phyloP scores from a whole-genome alignment of 805 yeast genomes.

The Lachancea sp. region DNA sequence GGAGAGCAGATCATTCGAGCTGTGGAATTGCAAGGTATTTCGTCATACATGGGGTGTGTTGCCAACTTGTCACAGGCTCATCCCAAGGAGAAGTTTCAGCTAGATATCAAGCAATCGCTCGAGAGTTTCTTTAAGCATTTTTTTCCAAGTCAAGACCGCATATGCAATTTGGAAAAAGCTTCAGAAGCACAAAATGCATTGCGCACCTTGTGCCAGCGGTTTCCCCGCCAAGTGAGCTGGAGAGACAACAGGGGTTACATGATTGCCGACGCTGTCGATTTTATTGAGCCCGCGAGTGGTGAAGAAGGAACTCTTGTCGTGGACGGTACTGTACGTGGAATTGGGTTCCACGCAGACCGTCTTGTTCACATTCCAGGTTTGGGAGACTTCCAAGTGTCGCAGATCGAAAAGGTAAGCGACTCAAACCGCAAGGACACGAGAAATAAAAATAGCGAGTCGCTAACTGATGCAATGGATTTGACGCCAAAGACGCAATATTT shows the following conservation, averaged over 20 bases:
- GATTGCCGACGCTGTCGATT: constrained; percentile 57
- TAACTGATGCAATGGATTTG: constrained; percentile 10
- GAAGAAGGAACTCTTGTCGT: constrained; percentile 40
- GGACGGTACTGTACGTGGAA: constrained; percentile 83
- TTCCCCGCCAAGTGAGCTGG: constrained; percentile 84
- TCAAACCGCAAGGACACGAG: constrained; percentile 24
- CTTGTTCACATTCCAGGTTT: constrained; percentile 79
- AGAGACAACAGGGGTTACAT: constrained; percentile 88
- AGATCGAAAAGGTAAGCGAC: constrained; percentile 46
- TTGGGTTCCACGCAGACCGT: constrained; percentile 71
- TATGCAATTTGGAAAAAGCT: constrained; percentile 60
- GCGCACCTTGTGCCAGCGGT: constrained; percentile 74
- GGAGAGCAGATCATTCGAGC: constrained; percentile 92
- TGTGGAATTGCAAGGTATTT: constrained; percentile 85
- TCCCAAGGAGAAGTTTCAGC: constrained; percentile 69
- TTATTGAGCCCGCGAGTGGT: constrained; percentile 29
- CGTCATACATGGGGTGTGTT: constrained; percentile 71
- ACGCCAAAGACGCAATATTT: constrained; percentile 25
- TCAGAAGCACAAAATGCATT: constrained; percentile 70
- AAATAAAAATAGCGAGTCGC: constrained; percentile 16
- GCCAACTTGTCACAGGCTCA: constrained; percentile 63
- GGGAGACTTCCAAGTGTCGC: constrained; percentile 80
- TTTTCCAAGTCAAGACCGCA: constrained; percentile 73
- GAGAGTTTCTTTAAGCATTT: constrained; percentile 64
- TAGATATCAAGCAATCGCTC: constrained; percentile 59